These are phyloP conservation scores for Neonectria coccinea DNA, from an alignment of 2,329 filamentous ascomycete species.

Conservation along the genomic window DNA sequence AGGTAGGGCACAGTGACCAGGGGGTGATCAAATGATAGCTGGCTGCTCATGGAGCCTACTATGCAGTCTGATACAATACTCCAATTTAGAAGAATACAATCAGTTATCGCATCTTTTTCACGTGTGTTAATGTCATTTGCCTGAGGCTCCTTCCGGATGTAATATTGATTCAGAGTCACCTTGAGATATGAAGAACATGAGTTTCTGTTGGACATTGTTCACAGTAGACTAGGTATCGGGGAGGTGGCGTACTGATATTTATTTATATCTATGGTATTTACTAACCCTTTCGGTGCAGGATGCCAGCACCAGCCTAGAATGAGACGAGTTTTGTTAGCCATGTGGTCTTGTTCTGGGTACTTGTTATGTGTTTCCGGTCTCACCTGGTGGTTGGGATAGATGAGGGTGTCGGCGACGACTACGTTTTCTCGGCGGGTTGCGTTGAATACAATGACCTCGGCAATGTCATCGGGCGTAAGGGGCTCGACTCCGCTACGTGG, in stretches of 20 bases:
- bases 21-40: not conserved
- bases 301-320: conserved; percentile 49
- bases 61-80: not conserved
- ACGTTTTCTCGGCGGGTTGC: conserved; percentile 90
- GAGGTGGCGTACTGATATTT: conserved; percentile 5
- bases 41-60: no score
- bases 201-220: not conserved
- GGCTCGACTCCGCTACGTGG: conserved; percentile 77
- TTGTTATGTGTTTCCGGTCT: conserved; percentile 10
- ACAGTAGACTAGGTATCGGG: not conserved
- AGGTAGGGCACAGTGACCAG: not conserved
- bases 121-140: not conserved
- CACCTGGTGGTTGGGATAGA: conserved; percentile 93
- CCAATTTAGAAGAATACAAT: not conserved
- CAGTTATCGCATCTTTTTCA: not conserved
- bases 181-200: not conserved
- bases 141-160: not conserved
- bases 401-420: conserved; percentile 85
- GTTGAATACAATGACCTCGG: conserved; percentile 88
- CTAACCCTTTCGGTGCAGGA: conserved; percentile 46
- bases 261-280: conserved; percentile 16
- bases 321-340: conserved; percentile 17
- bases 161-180: not conserved
- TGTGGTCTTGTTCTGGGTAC: not conserved
- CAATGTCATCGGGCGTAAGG: conserved; percentile 89